Conservation (phyloP, 306 rosid species). For the Vicia sativa region DNA sequence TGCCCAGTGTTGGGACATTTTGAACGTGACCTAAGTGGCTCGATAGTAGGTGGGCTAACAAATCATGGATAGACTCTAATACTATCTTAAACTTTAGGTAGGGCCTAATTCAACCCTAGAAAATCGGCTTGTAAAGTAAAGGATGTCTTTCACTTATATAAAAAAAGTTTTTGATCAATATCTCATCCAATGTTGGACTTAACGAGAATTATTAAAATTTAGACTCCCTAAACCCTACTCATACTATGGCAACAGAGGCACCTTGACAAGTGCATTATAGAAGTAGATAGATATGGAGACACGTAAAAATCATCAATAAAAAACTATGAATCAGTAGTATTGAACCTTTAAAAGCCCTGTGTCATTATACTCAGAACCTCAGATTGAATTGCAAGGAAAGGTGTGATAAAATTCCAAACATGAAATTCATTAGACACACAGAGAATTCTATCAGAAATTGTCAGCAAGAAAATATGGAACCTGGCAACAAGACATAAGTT, state of each 20-base stretch:
- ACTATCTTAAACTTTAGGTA: background rate
- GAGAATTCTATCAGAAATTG: background rate
- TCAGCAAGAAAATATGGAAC: constrained; percentile 17
- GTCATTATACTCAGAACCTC: background rate
- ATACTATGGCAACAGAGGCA: constrained; percentile 4
- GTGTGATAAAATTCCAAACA: constrained; percentile 30
- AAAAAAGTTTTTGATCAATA: background rate
- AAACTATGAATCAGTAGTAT: constrained; percentile 2
- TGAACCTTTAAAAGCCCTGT: constrained; percentile 28
- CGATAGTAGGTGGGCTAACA: background rate
- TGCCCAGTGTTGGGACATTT: too few species aligned
- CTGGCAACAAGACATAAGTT: constrained; percentile 7
- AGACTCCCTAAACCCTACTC: constrained; percentile 3
- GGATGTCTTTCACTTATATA: background rate
- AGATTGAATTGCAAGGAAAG: constrained; percentile 8
- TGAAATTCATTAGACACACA: background rate
- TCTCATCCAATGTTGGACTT: background rate
- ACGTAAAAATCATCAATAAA: constrained; percentile 13
- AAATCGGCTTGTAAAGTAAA: background rate
- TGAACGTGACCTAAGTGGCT: background rate
- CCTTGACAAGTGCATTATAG: background rate
- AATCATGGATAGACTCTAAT: background rate
- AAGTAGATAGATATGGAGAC: constrained; percentile 7
- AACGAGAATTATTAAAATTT: background rate
- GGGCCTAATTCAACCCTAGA: background rate